Evolutionary conservation across 106 monocot species (phyloP).

Genomic region (Cymbidium sinense): DNA sequence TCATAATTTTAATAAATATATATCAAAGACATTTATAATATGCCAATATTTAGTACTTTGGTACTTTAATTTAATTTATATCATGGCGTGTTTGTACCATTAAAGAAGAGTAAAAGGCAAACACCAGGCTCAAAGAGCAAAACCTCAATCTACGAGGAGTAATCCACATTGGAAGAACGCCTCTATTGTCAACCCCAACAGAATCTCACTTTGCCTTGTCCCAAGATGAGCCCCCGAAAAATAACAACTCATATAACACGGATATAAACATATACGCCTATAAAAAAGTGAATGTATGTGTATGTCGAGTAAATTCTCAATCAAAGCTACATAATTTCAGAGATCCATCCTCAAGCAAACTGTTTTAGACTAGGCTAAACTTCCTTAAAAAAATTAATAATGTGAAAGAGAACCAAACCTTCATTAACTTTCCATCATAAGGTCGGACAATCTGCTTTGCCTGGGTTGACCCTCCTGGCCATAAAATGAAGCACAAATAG

Average conservation of each 20-base stretch:
- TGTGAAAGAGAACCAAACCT: background rate
- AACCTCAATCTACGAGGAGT: no score
- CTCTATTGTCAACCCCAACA: no score
- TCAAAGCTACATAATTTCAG: background rate
- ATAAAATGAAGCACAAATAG: conserved; percentile 5
- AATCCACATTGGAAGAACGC: no score
- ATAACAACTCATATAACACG: background rate
- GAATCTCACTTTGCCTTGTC: no score
- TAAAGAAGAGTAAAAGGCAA: no score
- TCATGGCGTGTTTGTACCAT: no score
- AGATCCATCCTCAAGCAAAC: background rate
- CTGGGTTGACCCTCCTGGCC: background rate
- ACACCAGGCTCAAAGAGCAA: no score
- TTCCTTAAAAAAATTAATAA: background rate
- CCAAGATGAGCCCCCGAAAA: background rate
- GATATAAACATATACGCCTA: background rate
- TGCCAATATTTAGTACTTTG: no score
- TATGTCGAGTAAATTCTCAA: background rate
- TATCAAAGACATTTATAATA: no score
- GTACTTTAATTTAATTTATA: no score
- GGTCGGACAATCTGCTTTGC: conserved; percentile 1
- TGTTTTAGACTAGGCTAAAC: background rate
- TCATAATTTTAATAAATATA: no score
- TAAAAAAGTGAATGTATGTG: background rate
- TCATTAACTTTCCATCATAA: conserved; percentile 8